phyloP scores from a whole-genome alignment of 108 stramenopile species.

The Pseudonitzschia multiseries region DNA sequence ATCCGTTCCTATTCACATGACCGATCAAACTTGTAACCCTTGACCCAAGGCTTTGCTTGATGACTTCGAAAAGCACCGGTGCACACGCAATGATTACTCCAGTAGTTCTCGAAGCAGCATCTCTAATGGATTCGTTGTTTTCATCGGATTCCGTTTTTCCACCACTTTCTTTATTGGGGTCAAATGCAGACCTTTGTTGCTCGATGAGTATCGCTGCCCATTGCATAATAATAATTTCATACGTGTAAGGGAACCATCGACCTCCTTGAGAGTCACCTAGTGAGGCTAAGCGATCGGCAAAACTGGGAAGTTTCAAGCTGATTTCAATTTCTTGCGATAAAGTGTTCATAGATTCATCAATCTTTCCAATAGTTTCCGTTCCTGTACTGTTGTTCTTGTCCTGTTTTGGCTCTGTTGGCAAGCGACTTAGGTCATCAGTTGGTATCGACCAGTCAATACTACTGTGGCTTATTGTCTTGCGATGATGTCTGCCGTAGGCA shows the following conservation, averaged over 20 bases:
- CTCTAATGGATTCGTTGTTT: conserved; percentile 42
- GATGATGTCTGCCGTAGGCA: conserved; percentile 74
- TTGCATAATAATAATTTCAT: conserved; percentile 87
- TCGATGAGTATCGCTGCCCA: conserved; percentile 77
- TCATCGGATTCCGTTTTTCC: background rate
- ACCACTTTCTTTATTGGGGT: conserved; percentile 3
- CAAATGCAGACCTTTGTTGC: conserved; percentile 53
- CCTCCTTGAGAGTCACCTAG: conserved; percentile 36
- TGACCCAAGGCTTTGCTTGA: conserved; percentile 81
- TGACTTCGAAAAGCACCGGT: conserved; percentile 84
- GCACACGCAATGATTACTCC: conserved; percentile 81
- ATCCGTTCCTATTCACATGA: conserved; percentile 6
- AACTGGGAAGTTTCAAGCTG: conserved; percentile 51
- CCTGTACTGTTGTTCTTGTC: background rate
- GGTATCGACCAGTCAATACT: conserved; percentile 88
- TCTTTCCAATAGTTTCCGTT: conserved; percentile 10
- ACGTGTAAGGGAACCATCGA: conserved; percentile 87
- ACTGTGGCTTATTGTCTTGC: conserved; percentile 77
- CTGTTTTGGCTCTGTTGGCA: conserved; percentile 4
- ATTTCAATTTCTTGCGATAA: conserved; percentile 31
- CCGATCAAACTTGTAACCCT: conserved; percentile 59
- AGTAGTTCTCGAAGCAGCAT: conserved; percentile 65
- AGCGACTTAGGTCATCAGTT: conserved; percentile 37
- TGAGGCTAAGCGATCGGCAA: conserved; percentile 66
- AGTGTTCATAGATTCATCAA: conserved; percentile 37